Conservation (phyloP, 2,329 filamentous ascomycete genomes). For the Talaromyces marneffei region DNA sequence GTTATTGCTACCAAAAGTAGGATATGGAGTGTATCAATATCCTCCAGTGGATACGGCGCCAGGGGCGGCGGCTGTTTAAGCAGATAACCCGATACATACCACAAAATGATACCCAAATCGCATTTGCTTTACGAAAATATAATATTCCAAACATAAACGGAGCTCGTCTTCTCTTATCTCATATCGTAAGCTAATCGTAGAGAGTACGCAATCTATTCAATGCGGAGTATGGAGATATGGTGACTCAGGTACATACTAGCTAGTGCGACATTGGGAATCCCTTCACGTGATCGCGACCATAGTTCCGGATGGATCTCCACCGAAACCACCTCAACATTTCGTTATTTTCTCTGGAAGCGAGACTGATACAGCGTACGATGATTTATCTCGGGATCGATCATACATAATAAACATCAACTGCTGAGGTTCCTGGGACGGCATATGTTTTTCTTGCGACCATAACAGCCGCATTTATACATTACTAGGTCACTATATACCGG, state of each 20-base stretch:
- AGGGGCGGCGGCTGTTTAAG: neutral
- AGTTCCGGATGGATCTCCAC: slow-evolving; percentile 1
- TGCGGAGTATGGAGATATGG: neutral
- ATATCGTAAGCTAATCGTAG: neutral
- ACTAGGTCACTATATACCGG: neutral
- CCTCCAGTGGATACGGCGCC: neutral
- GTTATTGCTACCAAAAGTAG: neutral
- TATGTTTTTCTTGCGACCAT: neutral
- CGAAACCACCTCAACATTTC: neutral
- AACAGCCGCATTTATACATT: neutral
- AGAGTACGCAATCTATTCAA: neutral
- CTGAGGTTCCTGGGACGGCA: neutral
- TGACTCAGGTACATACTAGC: neutral
- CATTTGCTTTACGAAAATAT: neutral
- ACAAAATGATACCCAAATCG: neutral
- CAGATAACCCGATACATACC: too few relatives aligned
- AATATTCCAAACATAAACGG: neutral
- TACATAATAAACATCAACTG: neutral
- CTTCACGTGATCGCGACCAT: slow-evolving; percentile 6
- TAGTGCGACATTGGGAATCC: neutral
- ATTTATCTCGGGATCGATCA: too few relatives aligned
- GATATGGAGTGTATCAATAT: neutral
- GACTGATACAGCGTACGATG: neutral
- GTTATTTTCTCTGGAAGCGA: neutral
- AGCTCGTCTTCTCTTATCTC: too few relatives aligned